phyloP scores from a whole-genome alignment of 192 early-diverging fungal species.

The Tieghemiomyces parasiticus region DNA sequence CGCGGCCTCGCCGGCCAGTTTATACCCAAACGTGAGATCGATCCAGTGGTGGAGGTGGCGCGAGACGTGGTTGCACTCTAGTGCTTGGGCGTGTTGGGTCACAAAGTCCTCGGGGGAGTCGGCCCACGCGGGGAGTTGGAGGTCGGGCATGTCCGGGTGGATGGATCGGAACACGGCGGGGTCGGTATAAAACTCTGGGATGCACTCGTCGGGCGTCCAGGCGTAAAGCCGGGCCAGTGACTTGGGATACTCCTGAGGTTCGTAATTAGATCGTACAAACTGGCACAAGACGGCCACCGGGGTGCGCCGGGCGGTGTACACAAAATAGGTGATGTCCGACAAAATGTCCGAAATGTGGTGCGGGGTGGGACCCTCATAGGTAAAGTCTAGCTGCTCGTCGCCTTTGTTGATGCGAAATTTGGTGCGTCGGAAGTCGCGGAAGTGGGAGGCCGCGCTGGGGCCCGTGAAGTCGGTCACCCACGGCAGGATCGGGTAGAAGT shows the following conservation, averaged over 20 bases:
- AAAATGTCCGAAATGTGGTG: slow-evolving; percentile 55
- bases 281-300: slow-evolving; percentile 47
- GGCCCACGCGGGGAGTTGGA: slow-evolving; percentile 50
- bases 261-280: slow-evolving; percentile 49
- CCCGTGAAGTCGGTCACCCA: slow-evolving; percentile 58
- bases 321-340: slow-evolving; percentile 53
- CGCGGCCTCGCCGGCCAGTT: slow-evolving; percentile 61
- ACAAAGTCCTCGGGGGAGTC: slow-evolving; percentile 54
- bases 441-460: slow-evolving; percentile 23
- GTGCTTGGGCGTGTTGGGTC: slow-evolving; percentile 52
- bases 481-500: slow-evolving; percentile 51
- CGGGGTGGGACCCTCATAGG: slow-evolving; percentile 44
- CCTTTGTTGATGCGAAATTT: slow-evolving; percentile 56
- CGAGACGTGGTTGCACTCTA: slow-evolving; percentile 63
- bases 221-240: slow-evolving; percentile 44
- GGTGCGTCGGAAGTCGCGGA: slow-evolving; percentile 45
- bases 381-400: slow-evolving; percentile 53
- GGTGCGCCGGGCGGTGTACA: slow-evolving; percentile 45
- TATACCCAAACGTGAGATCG: slow-evolving; percentile 79
- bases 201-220: slow-evolving; percentile 63
- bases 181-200: slow-evolving; percentile 56
- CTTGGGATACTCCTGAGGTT: slow-evolving; percentile 48
- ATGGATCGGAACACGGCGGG: slow-evolving; percentile 44
- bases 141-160: slow-evolving; percentile 43
- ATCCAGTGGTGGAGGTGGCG: slow-evolving; percentile 70